Evolutionary conservation across 371 early-diverging fungal genomes (phyloP), one percentile per base, ranked within the genome.

Genomic region (Blastocladiella emersonii): DNA sequence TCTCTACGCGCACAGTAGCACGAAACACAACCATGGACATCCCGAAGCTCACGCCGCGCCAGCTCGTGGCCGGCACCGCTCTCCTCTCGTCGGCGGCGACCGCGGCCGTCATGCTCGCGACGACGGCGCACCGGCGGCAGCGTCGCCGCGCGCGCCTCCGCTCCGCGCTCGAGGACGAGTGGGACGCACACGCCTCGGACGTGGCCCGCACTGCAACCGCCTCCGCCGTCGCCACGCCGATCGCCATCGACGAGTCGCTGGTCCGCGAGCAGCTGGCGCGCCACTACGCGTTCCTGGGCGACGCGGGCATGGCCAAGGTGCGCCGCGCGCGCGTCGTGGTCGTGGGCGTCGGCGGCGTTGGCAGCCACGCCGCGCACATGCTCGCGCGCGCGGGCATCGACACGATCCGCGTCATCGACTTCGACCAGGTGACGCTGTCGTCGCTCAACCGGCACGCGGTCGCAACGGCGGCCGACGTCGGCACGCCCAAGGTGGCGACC

Each of bases 341-440:
- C n/a, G 93, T 97, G 7, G 98, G 98, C 30, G 84, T 88, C 15
- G 98, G 98, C 25, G 97, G 97, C 5, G 96, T 97, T 6, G 60
- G 91, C 19, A 87, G 89, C 3, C 89, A 90, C 84, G 85, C 92
- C 34, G 92, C 95, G 3, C 74, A 90, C 37, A 91, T 95, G 92
- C 74, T 97, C 43, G 63, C 88, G 60, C 82, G 95, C 45, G 87
- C 92, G 5, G 97, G 97, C 34, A 90, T 95, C 0, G 82, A 85
- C 65, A 79, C 78, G 48, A 78, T 97, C 34, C 84, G 95, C 21
- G 71, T 97, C 39, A 90, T 97, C 57, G 97, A 97, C 66, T 95
- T 95, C 72, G 96, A 95, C 71, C 93, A 93, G 71, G 93, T 97
- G 21, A 88, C 94, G 2, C 74, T 93, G 25, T 89, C 90, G 48